Percentiles rank a stretch among this genome's conserved stretches.
phyloP scores from a whole-genome alignment of 768 basidiomycete genomes.

The Kwoniella mangroviensis region DNA sequence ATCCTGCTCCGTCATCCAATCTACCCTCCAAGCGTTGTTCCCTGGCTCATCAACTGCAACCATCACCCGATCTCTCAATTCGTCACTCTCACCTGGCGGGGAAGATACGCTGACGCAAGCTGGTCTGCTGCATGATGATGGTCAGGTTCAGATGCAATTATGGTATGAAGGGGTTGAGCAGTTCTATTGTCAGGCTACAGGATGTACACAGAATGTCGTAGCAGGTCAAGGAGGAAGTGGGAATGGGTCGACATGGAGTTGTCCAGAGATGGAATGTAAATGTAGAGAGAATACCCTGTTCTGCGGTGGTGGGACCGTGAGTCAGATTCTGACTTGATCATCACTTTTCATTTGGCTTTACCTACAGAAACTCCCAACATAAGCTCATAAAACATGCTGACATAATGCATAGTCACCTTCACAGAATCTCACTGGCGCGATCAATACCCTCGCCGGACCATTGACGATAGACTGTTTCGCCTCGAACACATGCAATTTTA shows the following conservation, averaged over 20 bases:
- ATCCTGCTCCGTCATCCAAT: conserved; percentile 82
- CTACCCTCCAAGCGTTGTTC: conserved; percentile 77
- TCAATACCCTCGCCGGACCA: conserved; percentile 70
- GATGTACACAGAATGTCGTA: conserved; percentile 68
- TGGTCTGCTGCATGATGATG: conserved; percentile 33
- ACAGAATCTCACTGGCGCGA: conserved; percentile 65
- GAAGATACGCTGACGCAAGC: conserved; percentile 10
- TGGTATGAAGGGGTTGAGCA: conserved; percentile 62
- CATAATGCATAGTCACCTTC: conserved; percentile 25
- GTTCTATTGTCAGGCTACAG: conserved; percentile 77
- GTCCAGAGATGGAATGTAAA: conserved; percentile 73
- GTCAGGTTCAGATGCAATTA: conserved; percentile 48
- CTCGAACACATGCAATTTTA: conserved; percentile 71
- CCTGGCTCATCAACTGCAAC: conserved; percentile 74
- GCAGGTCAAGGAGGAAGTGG: conserved; percentile 37
- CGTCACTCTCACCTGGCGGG: conserved; percentile 67
- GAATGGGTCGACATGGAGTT: conserved; percentile 67
- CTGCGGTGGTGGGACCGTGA: conserved; percentile 63
- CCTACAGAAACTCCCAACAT: no score
- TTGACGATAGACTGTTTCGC: conserved; percentile 71
- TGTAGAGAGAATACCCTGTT: conserved; percentile 74
- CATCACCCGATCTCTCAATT: conserved; percentile 75
- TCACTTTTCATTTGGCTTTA: no score
- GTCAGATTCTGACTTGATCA: not conserved
- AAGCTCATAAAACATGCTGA: not conserved